Evolutionary conservation across 352 stramenopile species (phyloP).

Genomic region (Globisporangium parvum): DNA sequence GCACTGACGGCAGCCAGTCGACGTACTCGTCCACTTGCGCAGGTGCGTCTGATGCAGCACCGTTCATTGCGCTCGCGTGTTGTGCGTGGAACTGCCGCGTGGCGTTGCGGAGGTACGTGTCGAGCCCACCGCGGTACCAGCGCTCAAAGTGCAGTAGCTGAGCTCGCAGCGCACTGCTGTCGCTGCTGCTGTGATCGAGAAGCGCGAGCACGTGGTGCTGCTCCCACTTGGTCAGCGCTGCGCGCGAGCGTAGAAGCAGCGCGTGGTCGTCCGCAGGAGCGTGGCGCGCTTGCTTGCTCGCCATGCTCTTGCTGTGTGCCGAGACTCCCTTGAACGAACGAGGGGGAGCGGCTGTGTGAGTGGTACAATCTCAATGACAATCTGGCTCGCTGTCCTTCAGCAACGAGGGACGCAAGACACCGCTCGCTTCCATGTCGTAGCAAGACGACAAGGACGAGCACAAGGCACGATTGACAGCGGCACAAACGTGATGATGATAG

Average conservation of each 20-base stretch:
- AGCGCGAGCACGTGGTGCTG: constrained; percentile 37
- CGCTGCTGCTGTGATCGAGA: constrained; percentile 8
- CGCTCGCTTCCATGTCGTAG: not conserved
- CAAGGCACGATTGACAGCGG: not conserved
- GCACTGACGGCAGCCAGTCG: constrained; percentile 48
- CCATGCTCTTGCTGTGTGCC: not conserved
- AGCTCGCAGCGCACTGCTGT: constrained; percentile 15
- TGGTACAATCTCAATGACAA: no score
- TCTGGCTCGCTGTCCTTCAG: not conserved
- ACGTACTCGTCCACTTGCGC: constrained; percentile 16
- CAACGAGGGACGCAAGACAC: not conserved
- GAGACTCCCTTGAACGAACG: no score
- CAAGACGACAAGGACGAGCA: not conserved
- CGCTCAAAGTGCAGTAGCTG: constrained; percentile 57
- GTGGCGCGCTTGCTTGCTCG: not conserved
- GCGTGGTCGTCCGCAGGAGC: not conserved
- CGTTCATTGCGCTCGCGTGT: not conserved
- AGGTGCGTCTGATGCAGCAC: not conserved
- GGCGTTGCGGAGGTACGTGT: constrained; percentile 44
- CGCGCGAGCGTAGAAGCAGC: constrained; percentile 16
- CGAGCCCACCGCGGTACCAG: constrained; percentile 63
- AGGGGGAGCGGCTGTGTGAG: no score
- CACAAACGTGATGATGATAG: not conserved
- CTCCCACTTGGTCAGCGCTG: constrained; percentile 27
- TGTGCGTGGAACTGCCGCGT: constrained; percentile 35